phyloP scores from a whole-genome alignment of 2,329 filamentous ascomycete genomes.

The Aureobasidium mangrovei region DNA sequence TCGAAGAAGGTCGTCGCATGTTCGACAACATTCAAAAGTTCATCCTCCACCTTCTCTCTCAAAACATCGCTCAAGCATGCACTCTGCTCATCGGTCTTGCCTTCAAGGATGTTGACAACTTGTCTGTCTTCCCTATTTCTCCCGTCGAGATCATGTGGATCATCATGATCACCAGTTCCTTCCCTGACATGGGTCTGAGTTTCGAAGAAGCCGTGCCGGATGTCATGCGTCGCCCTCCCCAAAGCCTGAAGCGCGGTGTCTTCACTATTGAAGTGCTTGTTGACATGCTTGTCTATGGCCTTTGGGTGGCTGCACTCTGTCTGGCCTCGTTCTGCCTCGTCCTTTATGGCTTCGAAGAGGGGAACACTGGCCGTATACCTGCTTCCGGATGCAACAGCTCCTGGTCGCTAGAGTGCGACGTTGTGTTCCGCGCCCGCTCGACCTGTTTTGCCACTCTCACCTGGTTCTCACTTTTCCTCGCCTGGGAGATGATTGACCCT shows the following conservation, averaged over 20 bases:
- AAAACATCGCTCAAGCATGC: conserved; percentile 77
- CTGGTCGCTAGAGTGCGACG: conserved; percentile 48
- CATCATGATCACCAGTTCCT: conserved; percentile 83
- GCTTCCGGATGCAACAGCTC: conserved; percentile 52
- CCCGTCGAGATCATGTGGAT: conserved; percentile 88
- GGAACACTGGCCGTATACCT: conserved; percentile 38
- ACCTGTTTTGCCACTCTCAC: conserved; percentile 67
- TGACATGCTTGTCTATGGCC: conserved; percentile 72
- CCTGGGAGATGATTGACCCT: conserved; percentile 70
- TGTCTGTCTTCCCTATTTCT: conserved; percentile 75
- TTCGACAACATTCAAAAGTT: conserved; percentile 86
- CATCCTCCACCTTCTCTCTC: conserved; percentile 65
- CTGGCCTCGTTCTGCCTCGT: conserved; percentile 56
- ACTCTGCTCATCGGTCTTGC: conserved; percentile 69
- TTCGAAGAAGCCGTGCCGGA: conserved; percentile 67
- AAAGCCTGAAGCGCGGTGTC: conserved; percentile 57
- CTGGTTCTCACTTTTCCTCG: conserved; percentile 67
- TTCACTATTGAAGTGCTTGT: conserved; percentile 70
- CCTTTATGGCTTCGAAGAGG: conserved; percentile 53
- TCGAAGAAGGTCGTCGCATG: conserved; percentile 72
- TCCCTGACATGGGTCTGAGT: conserved; percentile 81
- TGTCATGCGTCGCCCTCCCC: conserved; percentile 72
- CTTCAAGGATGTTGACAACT: conserved; percentile 60
- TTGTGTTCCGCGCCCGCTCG: conserved; percentile 61
- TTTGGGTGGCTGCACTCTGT: conserved; percentile 64